Evolutionary conservation across 352 stramenopile species (phyloP).

Genomic region (Globisporangium abappressorium): DNA sequence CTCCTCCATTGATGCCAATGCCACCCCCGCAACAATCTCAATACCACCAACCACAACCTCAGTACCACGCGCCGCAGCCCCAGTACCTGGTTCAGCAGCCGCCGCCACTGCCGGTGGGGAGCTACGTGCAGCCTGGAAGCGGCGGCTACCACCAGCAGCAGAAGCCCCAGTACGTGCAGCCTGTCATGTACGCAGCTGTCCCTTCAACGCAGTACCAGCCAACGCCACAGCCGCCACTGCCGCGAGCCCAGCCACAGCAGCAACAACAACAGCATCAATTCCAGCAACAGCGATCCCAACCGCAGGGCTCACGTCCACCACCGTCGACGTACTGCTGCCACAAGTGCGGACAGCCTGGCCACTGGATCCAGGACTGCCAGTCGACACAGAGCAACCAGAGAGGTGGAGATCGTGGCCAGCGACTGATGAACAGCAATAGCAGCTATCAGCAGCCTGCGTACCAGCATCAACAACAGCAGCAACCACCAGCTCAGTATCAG

Average conservation of each 20-base stretch:
- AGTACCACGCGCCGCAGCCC: conserved; percentile 4
- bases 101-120: background rate
- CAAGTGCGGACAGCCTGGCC: conserved; percentile 69
- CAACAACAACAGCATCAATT: conserved; percentile 23
- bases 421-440: conserved; percentile 5
- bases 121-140: conserved; percentile 11
- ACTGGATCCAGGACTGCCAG: conserved; percentile 81
- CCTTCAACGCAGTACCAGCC: conserved; percentile 11
- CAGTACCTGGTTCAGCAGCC: conserved; percentile 14
- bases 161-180: background rate
- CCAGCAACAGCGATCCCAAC: conserved; percentile 21
- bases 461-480: conserved; percentile 15
- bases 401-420: conserved; percentile 9
- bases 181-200: conserved; percentile 3
- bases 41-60: conserved; percentile 6
- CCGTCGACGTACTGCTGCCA: conserved; percentile 71
- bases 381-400: conserved; percentile 21
- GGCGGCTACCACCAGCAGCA: conserved; percentile 16
- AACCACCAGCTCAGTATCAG: conserved; percentile 4
- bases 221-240: conserved; percentile 9
- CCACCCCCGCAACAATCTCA: background rate
- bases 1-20: background rate
- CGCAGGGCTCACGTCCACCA: conserved; percentile 26
- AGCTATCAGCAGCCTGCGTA: conserved; percentile 7
- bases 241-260: conserved; percentile 26